A percentile compares a stretch with the other conserved stretches of the same genome.
Conservation (phyloP, 2,329 filamentous ascomycete species). For the Aspergillus tamarii region DNA sequence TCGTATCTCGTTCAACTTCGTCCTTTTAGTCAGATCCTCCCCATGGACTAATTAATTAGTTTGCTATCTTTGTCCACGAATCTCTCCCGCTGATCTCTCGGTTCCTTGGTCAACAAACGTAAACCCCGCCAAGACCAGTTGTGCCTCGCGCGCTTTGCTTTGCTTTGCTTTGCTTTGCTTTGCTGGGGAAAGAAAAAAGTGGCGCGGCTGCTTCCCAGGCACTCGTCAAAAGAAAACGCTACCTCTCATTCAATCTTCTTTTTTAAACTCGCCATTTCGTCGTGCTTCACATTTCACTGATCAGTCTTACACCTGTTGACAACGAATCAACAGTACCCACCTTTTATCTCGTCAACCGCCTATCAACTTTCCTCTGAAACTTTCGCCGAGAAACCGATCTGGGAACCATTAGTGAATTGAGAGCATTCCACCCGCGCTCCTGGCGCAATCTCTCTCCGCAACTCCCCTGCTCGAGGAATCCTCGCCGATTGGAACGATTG, state of each 20-base stretch:
- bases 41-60: not conserved
- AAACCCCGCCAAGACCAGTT: not conserved
- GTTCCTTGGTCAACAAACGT: constrained; percentile 19
- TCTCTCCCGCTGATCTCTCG: constrained; percentile 10
- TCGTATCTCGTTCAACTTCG: not conserved
- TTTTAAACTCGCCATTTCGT: not conserved
- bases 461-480: constrained; percentile 22
- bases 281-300: not conserved
- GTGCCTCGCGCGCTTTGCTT: not conserved
- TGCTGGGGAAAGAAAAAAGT: not conserved
- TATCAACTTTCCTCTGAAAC: constrained; percentile 15
- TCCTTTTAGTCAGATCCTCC: not conserved
- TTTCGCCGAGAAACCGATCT: constrained; percentile 15
- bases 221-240: constrained; percentile 1
- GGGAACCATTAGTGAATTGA: constrained; percentile 12
- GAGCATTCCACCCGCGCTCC: constrained; percentile 29
- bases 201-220: constrained; percentile 2
- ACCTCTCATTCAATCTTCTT: not conserved
- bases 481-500: constrained; percentile 25
- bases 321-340: not conserved
- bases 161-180: not conserved
- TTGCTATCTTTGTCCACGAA: not conserved
- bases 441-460: constrained; percentile 34
- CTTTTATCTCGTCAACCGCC: constrained; percentile 1
- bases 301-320: not conserved